A percentile compares a stretch with the other conserved stretches of the same genome.
Evolutionary conservation across 495 filamentous ascomycete species (phyloP).

Genomic region (Penicillium malachiteum): DNA sequence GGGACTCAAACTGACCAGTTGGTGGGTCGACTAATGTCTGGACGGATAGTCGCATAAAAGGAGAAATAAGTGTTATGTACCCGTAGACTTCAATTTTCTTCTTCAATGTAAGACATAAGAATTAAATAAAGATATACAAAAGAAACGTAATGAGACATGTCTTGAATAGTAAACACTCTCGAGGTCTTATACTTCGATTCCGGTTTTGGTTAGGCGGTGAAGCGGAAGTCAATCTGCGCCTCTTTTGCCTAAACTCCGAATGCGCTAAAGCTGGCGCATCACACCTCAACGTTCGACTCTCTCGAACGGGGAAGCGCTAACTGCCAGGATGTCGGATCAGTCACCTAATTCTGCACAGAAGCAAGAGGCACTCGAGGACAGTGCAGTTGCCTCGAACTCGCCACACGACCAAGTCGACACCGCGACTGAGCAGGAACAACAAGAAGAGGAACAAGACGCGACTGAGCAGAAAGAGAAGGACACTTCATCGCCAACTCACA

Average conservation of each 20-base stretch:
- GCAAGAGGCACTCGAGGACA: not conserved
- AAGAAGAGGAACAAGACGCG: conserved; percentile 13
- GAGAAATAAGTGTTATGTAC: too few relatives aligned
- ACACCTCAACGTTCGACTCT: not conserved
- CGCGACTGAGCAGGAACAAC: conserved; percentile 4
- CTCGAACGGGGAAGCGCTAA: conserved; percentile 2
- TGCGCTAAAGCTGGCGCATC: conserved; percentile 3
- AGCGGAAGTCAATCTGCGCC: conserved; percentile 1
- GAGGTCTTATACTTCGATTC: not conserved
- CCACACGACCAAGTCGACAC: conserved; percentile 13
- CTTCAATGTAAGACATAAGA: not conserved
- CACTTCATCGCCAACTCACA: not conserved
- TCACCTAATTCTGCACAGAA: conserved; percentile 1
- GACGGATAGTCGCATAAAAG: too few relatives aligned
- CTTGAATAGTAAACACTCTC: not conserved
- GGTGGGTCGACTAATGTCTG: too few relatives aligned
- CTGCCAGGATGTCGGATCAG: conserved; percentile 15
- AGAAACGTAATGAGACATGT: not conserved
- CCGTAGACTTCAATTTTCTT: too few relatives aligned
- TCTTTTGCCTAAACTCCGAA: conserved; percentile 3
- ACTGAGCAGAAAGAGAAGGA: conserved; percentile 9
- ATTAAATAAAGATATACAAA: not conserved
- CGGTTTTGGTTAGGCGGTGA: conserved; percentile 8
- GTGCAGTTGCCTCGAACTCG: conserved; percentile 7
- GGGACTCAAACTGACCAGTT: too few relatives aligned